Evolutionary conservation across 169 alveolate species (phyloP).

Genomic region (Cryptosporidium xiaoi): DNA sequence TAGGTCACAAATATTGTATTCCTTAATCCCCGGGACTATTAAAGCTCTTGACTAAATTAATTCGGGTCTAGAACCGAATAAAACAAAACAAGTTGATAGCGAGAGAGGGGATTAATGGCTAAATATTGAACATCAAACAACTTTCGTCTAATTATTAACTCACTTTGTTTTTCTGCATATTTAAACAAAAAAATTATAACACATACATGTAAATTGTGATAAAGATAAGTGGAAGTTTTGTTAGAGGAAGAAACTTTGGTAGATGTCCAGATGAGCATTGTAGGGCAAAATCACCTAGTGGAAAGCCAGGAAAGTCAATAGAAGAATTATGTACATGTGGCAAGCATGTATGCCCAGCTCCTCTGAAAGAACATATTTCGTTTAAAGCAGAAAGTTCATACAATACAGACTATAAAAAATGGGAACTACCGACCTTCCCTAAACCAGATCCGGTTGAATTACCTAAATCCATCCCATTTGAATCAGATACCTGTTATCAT

Average conservation of each 20-base stretch:
- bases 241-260: constrained; percentile 55
- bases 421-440: constrained; percentile 49
- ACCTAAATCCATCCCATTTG: constrained; percentile 54
- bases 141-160: neutral
- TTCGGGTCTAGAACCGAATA: too few relatives aligned
- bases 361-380: constrained; percentile 22
- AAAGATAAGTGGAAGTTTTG: constrained; percentile 14
- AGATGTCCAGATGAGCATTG: constrained; percentile 64
- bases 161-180: neutral
- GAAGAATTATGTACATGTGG: constrained; percentile 72
- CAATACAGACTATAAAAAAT: constrained; percentile 49
- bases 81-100: too few relatives aligned
- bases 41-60: too few relatives aligned
- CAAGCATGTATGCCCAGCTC: constrained; percentile 51
- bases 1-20: neutral
- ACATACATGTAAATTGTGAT: neutral
- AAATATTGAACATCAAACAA: neutral
- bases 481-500: constrained; percentile 40
- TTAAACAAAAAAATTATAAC: neutral
- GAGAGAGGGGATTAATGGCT: too few relatives aligned
- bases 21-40: too few relatives aligned
- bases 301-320: constrained; percentile 64
- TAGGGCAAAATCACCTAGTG: constrained; percentile 71
- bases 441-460: constrained; percentile 50
- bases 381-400: constrained; percentile 59